phyloP scores from a whole-genome alignment of 2,329 filamentous ascomycete genomes.

The Aspergillus japonicus region DNA sequence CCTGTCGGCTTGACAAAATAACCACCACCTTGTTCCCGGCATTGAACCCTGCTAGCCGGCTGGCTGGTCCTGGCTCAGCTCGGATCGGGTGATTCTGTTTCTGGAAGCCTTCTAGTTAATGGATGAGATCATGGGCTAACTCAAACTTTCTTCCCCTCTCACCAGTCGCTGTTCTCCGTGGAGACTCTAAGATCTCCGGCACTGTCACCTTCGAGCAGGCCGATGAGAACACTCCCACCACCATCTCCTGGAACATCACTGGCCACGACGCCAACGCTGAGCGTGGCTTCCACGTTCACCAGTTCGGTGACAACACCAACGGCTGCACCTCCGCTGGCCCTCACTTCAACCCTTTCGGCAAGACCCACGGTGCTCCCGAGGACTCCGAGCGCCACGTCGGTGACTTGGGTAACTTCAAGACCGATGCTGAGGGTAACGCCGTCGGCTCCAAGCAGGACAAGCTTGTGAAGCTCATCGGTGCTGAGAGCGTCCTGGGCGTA shows the following conservation, averaged over 20 bases:
- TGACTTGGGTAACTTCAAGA: constrained; percentile 96
- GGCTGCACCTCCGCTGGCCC: constrained; percentile 97
- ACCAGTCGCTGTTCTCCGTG: constrained; percentile 90
- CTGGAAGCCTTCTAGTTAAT: constrained; percentile 10
- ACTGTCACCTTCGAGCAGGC: constrained; percentile 94
- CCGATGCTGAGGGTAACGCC: constrained; percentile 86
- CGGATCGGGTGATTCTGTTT: background rate
- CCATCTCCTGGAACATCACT: constrained; percentile 85
- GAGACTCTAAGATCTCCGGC: constrained; percentile 93
- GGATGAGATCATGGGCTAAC: constrained; percentile 9
- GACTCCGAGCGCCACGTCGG: constrained; percentile 91
- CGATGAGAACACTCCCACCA: constrained; percentile 77
- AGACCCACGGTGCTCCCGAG: constrained; percentile 83
- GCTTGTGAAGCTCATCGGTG: constrained; percentile 91
- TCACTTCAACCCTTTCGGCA: constrained; percentile 96
- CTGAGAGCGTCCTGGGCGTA: constrained; percentile 92
- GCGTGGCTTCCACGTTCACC: constrained; percentile 98
- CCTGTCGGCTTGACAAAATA: constrained; percentile 10
- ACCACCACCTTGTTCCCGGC: background rate
- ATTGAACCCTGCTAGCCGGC: constrained; percentile 2
- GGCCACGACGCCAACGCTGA: constrained; percentile 93
- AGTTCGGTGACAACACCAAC: constrained; percentile 99
- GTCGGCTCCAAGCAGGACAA: constrained; percentile 77
- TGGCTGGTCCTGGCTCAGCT: background rate
- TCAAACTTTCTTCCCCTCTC: background rate